phyloP scores from a whole-genome alignment of 495 filamentous ascomycete species.

The Neurospora sublineolata region DNA sequence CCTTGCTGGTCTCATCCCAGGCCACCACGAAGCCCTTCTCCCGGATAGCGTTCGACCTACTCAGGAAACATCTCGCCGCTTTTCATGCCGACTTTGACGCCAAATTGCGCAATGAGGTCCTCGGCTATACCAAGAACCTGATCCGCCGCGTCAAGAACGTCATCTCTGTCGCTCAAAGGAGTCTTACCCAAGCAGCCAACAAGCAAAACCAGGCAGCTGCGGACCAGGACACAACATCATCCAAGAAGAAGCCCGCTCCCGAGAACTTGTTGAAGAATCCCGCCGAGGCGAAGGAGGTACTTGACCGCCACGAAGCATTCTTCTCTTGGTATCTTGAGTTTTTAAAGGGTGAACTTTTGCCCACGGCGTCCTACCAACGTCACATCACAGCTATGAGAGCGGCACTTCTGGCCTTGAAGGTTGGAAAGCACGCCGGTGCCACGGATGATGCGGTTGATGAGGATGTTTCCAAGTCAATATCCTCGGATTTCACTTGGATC shows the following conservation, averaged over 20 bases:
- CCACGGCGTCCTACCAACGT: constrained; percentile 73
- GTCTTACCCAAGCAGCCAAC: constrained; percentile 1
- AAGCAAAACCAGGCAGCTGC: background rate
- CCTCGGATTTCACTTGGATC: constrained; percentile 37
- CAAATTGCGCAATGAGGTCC: constrained; percentile 64
- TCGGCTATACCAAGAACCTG: constrained; percentile 55
- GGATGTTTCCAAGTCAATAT: constrained; percentile 11
- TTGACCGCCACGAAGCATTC: constrained; percentile 45
- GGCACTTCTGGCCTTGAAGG: constrained; percentile 47
- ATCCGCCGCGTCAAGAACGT: constrained; percentile 50
- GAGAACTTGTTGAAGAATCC: constrained; percentile 13
- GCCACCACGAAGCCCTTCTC: constrained; percentile 61
- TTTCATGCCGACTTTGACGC: constrained; percentile 78
- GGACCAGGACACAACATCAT: background rate
- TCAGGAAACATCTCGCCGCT: constrained; percentile 49
- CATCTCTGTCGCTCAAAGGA: constrained; percentile 32
- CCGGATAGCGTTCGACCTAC: constrained; percentile 40
- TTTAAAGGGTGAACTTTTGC: constrained; percentile 56
- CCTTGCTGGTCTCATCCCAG: constrained; percentile 57
- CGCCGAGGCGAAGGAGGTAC: constrained; percentile 12
- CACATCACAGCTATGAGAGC: constrained; percentile 71
- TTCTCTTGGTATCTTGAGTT: constrained; percentile 59
- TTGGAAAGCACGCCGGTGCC: constrained; percentile 25
- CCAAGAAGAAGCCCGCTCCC: constrained; percentile 16
- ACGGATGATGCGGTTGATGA: constrained; percentile 17